phyloP scores from a whole-genome alignment of 306 rosid species.

The Hippophae tibetana region DNA sequence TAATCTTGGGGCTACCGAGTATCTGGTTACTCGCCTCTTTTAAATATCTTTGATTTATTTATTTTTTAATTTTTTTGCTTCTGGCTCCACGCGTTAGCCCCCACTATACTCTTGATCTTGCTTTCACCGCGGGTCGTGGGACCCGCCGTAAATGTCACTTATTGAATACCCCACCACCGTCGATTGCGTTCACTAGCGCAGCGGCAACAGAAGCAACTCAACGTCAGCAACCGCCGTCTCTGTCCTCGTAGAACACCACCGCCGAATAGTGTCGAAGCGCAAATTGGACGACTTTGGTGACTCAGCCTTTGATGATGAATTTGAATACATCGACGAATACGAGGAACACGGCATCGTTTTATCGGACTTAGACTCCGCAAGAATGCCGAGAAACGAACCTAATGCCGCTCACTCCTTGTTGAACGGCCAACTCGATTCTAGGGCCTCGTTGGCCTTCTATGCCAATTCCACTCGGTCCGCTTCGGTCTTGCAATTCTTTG shows the following conservation, averaged over 20 bases:
- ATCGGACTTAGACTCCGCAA: constrained; percentile 45
- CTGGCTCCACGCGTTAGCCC: constrained; percentile 13
- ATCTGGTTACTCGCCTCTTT: too few relatives aligned
- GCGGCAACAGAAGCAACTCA: neutral
- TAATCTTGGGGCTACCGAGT: too few relatives aligned
- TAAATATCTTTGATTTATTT: too few relatives aligned
- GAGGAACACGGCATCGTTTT: constrained; percentile 32
- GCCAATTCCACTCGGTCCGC: constrained; percentile 19
- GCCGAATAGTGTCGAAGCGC: constrained; percentile 51
- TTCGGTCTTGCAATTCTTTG: constrained; percentile 46
- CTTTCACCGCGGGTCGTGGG: constrained; percentile 24
- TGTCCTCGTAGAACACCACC: constrained; percentile 16
- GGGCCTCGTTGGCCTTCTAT: constrained; percentile 22
- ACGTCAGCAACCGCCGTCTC: too few relatives aligned
- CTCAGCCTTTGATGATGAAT: constrained; percentile 20
- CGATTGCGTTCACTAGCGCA: constrained; percentile 40
- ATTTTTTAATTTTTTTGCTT: neutral
- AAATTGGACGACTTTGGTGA: constrained; percentile 56
- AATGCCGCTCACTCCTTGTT: constrained; percentile 29
- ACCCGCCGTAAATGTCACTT: constrained; percentile 60
- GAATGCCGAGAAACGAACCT: constrained; percentile 58
- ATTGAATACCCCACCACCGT: constrained; percentile 36
- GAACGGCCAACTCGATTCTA: constrained; percentile 15
- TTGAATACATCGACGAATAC: constrained; percentile 15
- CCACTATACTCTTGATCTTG: constrained; percentile 4